A percentile compares a stretch with the other conserved stretches of the same genome.
phyloP scores from a whole-genome alignment of 768 basidiomycete species.

The Nevesoporus exiguus region DNA sequence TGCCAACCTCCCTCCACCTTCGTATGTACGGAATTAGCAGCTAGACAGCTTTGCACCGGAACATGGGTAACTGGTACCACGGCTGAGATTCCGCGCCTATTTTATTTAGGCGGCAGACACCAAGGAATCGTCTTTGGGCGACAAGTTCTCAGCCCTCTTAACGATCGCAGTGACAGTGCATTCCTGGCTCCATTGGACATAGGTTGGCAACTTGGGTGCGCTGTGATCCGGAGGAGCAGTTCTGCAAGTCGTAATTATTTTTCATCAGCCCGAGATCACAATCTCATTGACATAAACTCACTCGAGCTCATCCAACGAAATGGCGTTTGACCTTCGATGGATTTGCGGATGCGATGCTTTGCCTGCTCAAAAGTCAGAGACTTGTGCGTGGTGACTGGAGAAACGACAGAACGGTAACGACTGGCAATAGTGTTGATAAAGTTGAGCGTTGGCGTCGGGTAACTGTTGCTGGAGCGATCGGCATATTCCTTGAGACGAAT shows the following conservation, averaged over 20 bases:
- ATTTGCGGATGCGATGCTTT: conserved; percentile 11
- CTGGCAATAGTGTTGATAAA: conserved; percentile 18
- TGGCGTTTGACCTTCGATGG: conserved; percentile 7
- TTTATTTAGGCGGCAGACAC: conserved; percentile 10
- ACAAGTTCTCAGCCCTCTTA: not conserved
- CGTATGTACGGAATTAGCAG: no score
- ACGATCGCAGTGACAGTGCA: conserved; percentile 7
- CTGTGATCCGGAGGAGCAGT: conserved; percentile 10
- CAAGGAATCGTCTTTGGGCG: conserved; percentile 1
- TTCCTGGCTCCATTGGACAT: conserved; percentile 12
- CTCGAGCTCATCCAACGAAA: conserved; percentile 21
- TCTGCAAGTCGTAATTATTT: conserved; percentile 1
- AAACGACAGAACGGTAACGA: conserved; percentile 16
- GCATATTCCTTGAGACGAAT: conserved; percentile 61
- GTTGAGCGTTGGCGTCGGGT: conserved; percentile 21
- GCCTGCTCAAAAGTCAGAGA: conserved; percentile 10
- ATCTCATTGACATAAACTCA: conserved; percentile 2
- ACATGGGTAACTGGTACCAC: not conserved
- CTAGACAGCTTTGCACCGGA: not conserved
- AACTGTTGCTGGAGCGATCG: conserved; percentile 14
- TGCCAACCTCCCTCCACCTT: no score
- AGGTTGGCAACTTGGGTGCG: conserved; percentile 16
- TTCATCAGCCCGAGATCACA: not conserved
- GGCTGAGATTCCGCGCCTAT: not conserved
- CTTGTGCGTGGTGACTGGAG: not conserved